Evolutionary conservation across 2,329 filamentous ascomycete species (phyloP).

Genomic region (Ophiostoma novo-ulmi): DNA sequence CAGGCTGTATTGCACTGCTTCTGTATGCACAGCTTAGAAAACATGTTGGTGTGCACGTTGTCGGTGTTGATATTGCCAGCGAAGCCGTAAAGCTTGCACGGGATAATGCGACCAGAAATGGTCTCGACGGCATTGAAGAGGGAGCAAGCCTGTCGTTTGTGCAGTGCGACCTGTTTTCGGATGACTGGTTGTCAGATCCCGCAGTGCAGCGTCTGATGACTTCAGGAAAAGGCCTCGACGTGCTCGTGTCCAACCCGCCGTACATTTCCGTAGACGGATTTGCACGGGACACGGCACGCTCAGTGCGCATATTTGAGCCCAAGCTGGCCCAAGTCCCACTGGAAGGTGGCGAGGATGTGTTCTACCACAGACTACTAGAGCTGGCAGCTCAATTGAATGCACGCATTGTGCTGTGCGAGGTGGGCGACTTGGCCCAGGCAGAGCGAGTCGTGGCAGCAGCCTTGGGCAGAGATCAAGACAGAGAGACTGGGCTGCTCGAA

Average conservation of each 20-base stretch:
- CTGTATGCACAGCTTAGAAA: slow-evolving; percentile 52
- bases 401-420: slow-evolving; percentile 60
- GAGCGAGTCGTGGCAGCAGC: slow-evolving; percentile 51
- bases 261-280: slow-evolving; percentile 71
- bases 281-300: slow-evolving; percentile 58
- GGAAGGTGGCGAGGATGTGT: slow-evolving; percentile 42
- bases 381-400: slow-evolving; percentile 48
- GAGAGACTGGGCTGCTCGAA: slow-evolving; percentile 28
- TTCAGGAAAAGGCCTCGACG: slow-evolving; percentile 42
- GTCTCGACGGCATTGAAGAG: slow-evolving; percentile 23
- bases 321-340: slow-evolving; percentile 66
- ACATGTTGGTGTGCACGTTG: slow-evolving; percentile 45
- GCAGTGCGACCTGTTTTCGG: slow-evolving; percentile 43
- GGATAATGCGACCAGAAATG: slow-evolving; percentile 57
- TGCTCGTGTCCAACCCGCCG: slow-evolving; percentile 84
- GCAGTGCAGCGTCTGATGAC: neutral
- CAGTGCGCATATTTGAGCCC: slow-evolving; percentile 79
- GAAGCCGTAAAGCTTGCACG: slow-evolving; percentile 60
- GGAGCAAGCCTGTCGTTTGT: slow-evolving; percentile 24
- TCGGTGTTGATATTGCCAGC: slow-evolving; percentile 69
- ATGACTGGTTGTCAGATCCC: slow-evolving; percentile 34
- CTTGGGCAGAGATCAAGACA: slow-evolving; percentile 28
- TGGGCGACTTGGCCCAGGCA: slow-evolving; percentile 66
- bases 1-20: slow-evolving; percentile 82
- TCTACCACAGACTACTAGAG: slow-evolving; percentile 62